Conservation (phyloP, 805 yeast genomes). For the Teunomyces funiuensis region DNA sequence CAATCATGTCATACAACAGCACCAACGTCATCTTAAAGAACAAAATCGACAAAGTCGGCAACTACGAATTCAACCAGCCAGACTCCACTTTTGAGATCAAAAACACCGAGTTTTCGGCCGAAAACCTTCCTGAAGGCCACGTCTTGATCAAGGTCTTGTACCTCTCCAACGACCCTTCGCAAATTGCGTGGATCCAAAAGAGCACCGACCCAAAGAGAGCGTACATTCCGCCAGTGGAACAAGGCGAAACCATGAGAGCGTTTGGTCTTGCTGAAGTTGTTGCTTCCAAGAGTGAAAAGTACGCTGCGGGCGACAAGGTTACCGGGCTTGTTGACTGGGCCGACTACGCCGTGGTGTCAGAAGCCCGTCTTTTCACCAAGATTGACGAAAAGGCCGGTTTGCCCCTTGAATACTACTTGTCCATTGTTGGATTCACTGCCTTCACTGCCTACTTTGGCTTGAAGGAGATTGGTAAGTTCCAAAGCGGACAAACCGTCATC, state of each 20-base stretch:
- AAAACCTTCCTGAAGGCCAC: constrained; percentile 26
- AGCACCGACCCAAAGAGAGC: constrained; percentile 20
- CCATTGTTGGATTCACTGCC: constrained; percentile 51
- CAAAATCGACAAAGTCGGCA: no score
- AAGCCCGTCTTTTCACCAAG: constrained; percentile 24
- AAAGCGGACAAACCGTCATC: constrained; percentile 21
- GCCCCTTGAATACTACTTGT: constrained; percentile 14
- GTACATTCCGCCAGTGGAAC: constrained; percentile 31
- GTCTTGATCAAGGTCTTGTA: constrained; percentile 26
- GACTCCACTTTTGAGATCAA: no score
- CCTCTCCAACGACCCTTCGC: constrained; percentile 38
- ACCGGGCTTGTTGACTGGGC: constrained; percentile 46
- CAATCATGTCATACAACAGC: no score
- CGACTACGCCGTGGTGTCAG: constrained; percentile 41
- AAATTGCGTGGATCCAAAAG: constrained; percentile 37
- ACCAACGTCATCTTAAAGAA: no score
- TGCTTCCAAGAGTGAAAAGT: constrained; percentile 43
- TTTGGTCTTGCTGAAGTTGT: constrained; percentile 51
- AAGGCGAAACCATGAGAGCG: constrained; percentile 46
- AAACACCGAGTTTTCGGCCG: no score
- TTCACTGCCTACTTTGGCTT: constrained; percentile 63
- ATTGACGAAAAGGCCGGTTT: constrained; percentile 22
- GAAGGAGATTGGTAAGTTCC: constrained; percentile 34
- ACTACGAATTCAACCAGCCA: no score
- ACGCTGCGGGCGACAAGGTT: constrained; percentile 45